Evolutionary conservation across 208 protist species (phyloP).

Genomic region (Balamuthia mandrillaris): DNA sequence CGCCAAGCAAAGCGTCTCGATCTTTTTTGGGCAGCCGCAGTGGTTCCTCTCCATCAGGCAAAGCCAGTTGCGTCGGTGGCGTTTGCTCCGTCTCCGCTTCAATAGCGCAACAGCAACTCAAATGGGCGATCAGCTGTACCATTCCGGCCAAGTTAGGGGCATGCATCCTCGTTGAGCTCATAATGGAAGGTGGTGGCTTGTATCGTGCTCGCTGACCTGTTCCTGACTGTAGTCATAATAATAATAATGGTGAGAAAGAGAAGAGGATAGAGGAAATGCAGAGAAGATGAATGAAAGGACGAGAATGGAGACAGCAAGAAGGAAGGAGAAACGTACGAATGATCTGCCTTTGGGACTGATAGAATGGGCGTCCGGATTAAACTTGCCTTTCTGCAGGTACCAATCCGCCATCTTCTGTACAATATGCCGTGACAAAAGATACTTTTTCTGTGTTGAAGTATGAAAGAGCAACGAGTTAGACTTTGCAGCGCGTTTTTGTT

Average conservation of each 20-base stretch:
- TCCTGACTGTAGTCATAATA: background rate
- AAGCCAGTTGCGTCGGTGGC: conserved; percentile 28
- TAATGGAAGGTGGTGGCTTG: background rate
- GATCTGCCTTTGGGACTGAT: background rate
- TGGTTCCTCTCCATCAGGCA: background rate
- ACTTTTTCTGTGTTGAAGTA: too few species aligned
- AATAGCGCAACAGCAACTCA: background rate
- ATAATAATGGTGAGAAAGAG: background rate
- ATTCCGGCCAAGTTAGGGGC: background rate
- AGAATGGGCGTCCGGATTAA: background rate
- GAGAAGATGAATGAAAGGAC: background rate
- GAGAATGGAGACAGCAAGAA: background rate
- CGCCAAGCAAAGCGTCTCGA: background rate
- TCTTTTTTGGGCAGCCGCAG: background rate
- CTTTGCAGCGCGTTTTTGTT: too few species aligned
- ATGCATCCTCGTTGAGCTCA: background rate
- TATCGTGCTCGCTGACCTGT: background rate
- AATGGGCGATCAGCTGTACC: conserved; percentile 2
- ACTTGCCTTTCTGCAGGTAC: background rate
- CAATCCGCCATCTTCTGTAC: background rate
- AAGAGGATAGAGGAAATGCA: background rate
- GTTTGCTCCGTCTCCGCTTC: background rate
- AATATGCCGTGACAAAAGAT: background rate
- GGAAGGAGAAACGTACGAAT: background rate
- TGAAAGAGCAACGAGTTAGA: too few species aligned